phyloP scores from a whole-genome alignment of 148 eudicot species.

The Bassia scoparia region DNA sequence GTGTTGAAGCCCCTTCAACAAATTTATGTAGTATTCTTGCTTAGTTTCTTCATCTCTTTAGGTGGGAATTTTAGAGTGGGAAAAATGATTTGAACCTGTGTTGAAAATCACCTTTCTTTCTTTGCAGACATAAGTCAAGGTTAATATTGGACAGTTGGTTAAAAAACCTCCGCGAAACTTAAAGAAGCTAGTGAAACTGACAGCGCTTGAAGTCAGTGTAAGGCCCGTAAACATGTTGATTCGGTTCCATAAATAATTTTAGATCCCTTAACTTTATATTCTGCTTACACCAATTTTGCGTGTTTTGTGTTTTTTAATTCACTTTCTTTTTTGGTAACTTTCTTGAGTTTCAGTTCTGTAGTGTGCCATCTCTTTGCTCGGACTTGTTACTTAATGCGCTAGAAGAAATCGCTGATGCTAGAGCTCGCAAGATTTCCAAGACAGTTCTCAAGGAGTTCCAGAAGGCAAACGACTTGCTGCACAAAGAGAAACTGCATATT shows the following conservation, averaged over 20 bases:
- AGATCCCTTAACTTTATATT: neutral
- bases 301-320: neutral
- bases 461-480: constrained; percentile 86
- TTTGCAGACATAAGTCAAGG: constrained; percentile 71
- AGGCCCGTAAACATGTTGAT: constrained; percentile 27
- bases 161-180: constrained; percentile 80
- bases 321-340: neutral
- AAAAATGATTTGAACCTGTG: neutral
- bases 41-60: neutral
- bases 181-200: constrained; percentile 86
- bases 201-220: constrained; percentile 64
- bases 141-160: constrained; percentile 68
- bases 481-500: constrained; percentile 78
- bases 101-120: neutral
- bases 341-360: neutral
- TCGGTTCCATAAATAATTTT: neutral
- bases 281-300: neutral
- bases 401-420: constrained; percentile 79
- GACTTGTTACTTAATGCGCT: constrained; percentile 25
- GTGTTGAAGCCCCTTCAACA: no score
- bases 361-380: neutral
- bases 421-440: constrained; percentile 89
- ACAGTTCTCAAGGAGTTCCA: constrained; percentile 76
- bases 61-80: neutral
- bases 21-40: neutral